Conservation (phyloP, 1,139 yeast species). For the Entelexis sorbosivorans region DNA sequence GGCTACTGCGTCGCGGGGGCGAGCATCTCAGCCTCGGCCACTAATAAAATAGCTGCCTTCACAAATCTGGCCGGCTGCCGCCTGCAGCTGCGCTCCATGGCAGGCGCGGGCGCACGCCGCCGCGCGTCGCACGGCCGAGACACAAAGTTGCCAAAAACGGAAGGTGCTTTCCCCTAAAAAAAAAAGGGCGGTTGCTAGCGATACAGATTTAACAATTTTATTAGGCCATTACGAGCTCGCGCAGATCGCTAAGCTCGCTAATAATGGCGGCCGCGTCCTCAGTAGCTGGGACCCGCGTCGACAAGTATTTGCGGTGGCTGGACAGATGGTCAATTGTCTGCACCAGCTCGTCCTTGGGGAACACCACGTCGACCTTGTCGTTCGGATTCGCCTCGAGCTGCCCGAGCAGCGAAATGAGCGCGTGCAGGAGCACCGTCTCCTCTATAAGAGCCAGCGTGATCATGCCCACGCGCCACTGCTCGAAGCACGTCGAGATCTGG, state of each 20-base stretch:
- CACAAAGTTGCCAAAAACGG: neutral
- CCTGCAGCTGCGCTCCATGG: too few species aligned
- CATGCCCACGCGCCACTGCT: conserved; percentile 56
- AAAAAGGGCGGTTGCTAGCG: neutral
- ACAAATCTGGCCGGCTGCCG: too few species aligned
- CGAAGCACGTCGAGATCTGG: conserved; percentile 52
- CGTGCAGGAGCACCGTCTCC: conserved; percentile 69
- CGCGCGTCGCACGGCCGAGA: too few species aligned
- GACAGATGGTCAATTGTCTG: conserved; percentile 37
- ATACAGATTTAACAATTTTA: neutral
- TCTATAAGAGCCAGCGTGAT: conserved; percentile 57
- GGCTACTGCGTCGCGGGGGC: too few species aligned
- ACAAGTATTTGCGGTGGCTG: conserved; percentile 75
- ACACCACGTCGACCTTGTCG: conserved; percentile 42
- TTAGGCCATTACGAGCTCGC: conserved; percentile 18
- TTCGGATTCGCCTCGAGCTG: neutral
- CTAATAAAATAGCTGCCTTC: too few species aligned
- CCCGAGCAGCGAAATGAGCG: conserved; percentile 44
- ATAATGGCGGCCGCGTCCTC: conserved; percentile 22
- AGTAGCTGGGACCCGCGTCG: conserved; percentile 57
- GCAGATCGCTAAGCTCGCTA: conserved; percentile 25
- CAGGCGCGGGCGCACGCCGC: too few species aligned
- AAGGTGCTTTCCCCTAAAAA: too few species aligned
- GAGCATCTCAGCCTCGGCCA: too few species aligned
- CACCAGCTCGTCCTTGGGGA: conserved; percentile 16